A percentile compares a stretch with the other conserved stretches of the same genome.
Evolutionary conservation across 2,329 filamentous ascomycete species (phyloP).

Genomic region (Daldinia sp.): DNA sequence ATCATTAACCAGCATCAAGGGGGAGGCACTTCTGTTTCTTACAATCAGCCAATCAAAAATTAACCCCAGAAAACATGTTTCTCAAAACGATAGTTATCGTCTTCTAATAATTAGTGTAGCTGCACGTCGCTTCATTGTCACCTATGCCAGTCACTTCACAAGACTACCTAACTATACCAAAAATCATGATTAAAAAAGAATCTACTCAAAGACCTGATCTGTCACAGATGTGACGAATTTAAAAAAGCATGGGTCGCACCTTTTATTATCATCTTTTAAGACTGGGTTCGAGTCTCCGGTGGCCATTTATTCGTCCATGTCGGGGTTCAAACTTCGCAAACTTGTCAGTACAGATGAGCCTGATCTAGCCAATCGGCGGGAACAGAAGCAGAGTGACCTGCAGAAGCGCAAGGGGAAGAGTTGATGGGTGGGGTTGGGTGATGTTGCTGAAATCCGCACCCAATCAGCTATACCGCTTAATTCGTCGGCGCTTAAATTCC

Average conservation of each 20-base stretch:
- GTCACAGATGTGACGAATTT: slow-evolving; percentile 34
- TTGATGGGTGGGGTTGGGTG: slow-evolving; percentile 44
- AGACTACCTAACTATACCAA: slow-evolving; percentile 9
- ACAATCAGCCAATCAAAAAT: not conserved
- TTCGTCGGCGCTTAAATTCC: slow-evolving; percentile 51
- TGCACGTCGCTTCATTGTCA: slow-evolving; percentile 4
- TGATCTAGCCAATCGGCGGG: slow-evolving; percentile 36
- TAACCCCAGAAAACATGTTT: slow-evolving; percentile 2
- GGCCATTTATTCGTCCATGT: slow-evolving; percentile 25
- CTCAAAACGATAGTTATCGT: not conserved
- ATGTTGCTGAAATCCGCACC: slow-evolving; percentile 41
- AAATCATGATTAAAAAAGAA: slow-evolving; percentile 21
- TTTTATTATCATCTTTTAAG: slow-evolving; percentile 31
- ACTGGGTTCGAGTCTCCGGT: slow-evolving; percentile 13
- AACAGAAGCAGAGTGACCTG: slow-evolving; percentile 34
- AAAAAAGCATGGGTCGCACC: slow-evolving; percentile 35
- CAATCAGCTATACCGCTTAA: slow-evolving; percentile 47
- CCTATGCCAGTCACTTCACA: slow-evolving; percentile 15
- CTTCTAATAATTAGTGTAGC: not conserved
- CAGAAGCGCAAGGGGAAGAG: slow-evolving; percentile 30
- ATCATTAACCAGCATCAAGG: slow-evolving; percentile 9
- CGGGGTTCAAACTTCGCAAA: slow-evolving; percentile 18
- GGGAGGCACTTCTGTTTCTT: slow-evolving; percentile 15
- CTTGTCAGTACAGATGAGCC: slow-evolving; percentile 22
- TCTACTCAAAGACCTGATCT: slow-evolving; percentile 22